Conservation (phyloP, 306 rosid genomes). For the Cicer pinnatifidum region DNA sequence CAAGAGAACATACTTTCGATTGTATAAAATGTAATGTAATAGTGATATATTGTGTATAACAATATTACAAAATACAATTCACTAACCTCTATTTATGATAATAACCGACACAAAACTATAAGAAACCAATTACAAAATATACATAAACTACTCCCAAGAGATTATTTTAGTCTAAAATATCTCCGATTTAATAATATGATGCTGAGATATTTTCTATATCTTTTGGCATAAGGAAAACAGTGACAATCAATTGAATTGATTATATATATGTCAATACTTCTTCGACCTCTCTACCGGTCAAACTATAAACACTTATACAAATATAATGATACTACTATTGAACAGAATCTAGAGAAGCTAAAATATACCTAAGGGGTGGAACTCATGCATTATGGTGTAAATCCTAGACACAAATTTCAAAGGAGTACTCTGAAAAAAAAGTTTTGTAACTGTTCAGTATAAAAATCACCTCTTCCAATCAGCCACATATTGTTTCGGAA, state of each 20-base stretch:
- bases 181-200: not conserved
- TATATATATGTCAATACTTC: not conserved
- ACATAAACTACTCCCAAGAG: constrained; percentile 6
- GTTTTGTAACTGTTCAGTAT: constrained; percentile 9
- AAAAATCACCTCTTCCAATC: constrained; percentile 74
- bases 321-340: constrained; percentile 14
- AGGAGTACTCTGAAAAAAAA: constrained; percentile 20
- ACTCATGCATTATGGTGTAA: constrained; percentile 1
- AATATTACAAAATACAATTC: not conserved
- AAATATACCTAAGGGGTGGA: not conserved
- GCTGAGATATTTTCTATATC: constrained; percentile 2
- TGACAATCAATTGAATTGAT: constrained; percentile 2
- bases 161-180: not conserved
- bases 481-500: constrained; percentile 85
- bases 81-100: not conserved
- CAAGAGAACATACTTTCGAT: not conserved
- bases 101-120: not conserved
- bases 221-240: constrained; percentile 8
- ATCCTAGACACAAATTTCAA: constrained; percentile 35
- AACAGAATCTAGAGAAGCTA: constrained; percentile 10
- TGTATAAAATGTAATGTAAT: not conserved
- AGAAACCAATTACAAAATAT: constrained; percentile 1
- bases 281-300: not conserved
- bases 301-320: constrained; percentile 18
- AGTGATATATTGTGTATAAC: not conserved